phyloP scores from a whole-genome alignment of 1,284 basidiomycete species.

The Ceratobasidium sp. region DNA sequence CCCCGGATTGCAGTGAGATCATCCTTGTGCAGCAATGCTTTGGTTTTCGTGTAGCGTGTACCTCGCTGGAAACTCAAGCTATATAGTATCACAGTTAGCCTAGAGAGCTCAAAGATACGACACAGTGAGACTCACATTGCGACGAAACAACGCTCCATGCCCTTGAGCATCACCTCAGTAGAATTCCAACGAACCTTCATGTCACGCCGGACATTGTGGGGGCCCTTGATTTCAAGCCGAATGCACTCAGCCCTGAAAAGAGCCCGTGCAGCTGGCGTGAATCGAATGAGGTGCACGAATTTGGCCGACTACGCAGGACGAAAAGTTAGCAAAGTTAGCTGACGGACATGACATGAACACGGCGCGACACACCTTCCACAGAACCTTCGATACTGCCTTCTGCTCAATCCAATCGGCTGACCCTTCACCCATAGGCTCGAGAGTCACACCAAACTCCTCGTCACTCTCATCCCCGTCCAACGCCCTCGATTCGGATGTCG shows the following conservation, averaged over 20 bases:
- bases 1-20: too few relatives aligned
- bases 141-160: background rate
- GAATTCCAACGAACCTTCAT: slow-evolving; percentile 2
- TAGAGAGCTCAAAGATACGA: background rate
- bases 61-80: too few relatives aligned
- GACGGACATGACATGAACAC: too few relatives aligned
- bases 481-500: too few relatives aligned
- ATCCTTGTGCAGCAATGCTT: too few relatives aligned
- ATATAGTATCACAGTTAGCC: too few relatives aligned
- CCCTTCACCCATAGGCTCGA: background rate
- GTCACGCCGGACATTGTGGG: slow-evolving; percentile 12
- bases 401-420: background rate
- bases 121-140: background rate
- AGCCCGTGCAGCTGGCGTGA: background rate
- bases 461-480: background rate
- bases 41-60: too few relatives aligned
- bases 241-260: background rate
- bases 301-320: background rate
- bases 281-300: background rate
- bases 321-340: too few relatives aligned
- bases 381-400: background rate
- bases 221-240: background rate
- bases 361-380: slow-evolving; percentile 8
- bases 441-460: background rate
- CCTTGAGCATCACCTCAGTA: background rate